A percentile compares a stretch with the other conserved stretches of the same genome.
These are phyloP conservation scores for Tolypocladium ovalisporum DNA, from an alignment of 2,329 filamentous ascomycete genomes.

Conservation along the genomic window DNA sequence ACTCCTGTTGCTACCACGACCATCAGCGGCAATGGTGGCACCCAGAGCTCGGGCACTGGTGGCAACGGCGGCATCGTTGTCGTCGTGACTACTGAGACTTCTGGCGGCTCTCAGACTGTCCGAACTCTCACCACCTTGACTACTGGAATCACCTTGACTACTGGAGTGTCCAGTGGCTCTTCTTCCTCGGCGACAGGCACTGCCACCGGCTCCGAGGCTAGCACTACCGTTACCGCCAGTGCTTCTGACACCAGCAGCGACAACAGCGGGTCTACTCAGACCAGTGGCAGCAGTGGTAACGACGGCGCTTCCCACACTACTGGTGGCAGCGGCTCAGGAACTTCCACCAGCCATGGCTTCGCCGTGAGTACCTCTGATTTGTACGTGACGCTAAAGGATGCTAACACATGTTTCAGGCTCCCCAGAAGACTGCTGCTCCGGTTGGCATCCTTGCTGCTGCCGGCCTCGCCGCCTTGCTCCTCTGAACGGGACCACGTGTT, in stretches of 20 bases:
- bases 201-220: conserved; percentile 9
- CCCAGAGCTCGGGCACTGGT: conserved; percentile 2
- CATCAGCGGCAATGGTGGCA: conserved; percentile 9
- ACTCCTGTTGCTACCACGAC: conserved; percentile 26
- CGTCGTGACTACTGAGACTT: conserved; percentile 12
- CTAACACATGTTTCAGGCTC: conserved; percentile 12
- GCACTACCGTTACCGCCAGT: not conserved
- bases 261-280: not conserved
- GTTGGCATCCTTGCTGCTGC: conserved; percentile 36
- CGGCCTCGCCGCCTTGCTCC: conserved; percentile 35
- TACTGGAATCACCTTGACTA: conserved; percentile 12
- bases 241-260: not conserved
- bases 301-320: not conserved
- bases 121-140: conserved; percentile 17
- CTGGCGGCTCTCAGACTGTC: conserved; percentile 10
- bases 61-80: conserved; percentile 10
- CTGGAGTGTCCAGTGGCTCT: conserved; percentile 6
- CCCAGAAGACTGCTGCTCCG: conserved; percentile 33
- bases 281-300: not conserved
- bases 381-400: not conserved
- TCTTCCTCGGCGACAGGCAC: conserved; percentile 9
- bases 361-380: conserved; percentile 16
- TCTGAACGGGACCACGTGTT: conserved; percentile 23
- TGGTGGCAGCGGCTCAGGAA: conserved; percentile 2
- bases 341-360: conserved; percentile 9